A percentile compares a stretch with the other conserved stretches of the same genome.
phyloP scores from a whole-genome alignment of 495 filamentous ascomycete genomes.

The Hypoxylon crocopeplum region DNA sequence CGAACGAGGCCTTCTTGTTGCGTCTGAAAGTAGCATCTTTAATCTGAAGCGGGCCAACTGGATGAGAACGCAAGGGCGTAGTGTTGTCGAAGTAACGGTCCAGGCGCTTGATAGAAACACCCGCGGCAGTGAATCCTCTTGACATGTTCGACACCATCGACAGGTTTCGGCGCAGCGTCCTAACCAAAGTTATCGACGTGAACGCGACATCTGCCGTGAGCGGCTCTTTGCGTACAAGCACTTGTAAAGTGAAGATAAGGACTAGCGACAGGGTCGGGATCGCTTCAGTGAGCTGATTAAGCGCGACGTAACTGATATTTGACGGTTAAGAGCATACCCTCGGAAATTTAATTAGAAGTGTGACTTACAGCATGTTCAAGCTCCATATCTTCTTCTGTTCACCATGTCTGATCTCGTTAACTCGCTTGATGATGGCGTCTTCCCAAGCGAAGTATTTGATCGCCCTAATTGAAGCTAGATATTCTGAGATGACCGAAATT shows the following conservation, averaged over 20 bases:
- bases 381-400: constrained; percentile 58
- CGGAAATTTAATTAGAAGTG: neutral
- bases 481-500: constrained; percentile 57
- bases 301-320: constrained; percentile 28
- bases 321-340: neutral
- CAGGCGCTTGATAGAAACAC: constrained; percentile 54
- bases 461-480: constrained; percentile 54
- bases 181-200: constrained; percentile 54
- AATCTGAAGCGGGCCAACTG: constrained; percentile 49
- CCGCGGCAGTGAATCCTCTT: constrained; percentile 47
- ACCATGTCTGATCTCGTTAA: constrained; percentile 49
- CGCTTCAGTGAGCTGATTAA: constrained; percentile 45
- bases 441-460: constrained; percentile 64
- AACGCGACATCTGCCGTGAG: constrained; percentile 57
- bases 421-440: constrained; percentile 48
- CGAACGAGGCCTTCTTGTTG: constrained; percentile 52
- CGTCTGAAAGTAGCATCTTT: constrained; percentile 54
- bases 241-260: constrained; percentile 52
- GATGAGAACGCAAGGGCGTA: constrained; percentile 47
- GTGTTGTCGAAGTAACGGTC: constrained; percentile 55
- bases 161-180: constrained; percentile 51
- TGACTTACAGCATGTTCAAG: constrained; percentile 48
- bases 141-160: constrained; percentile 49
- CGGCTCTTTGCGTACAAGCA: constrained; percentile 48
- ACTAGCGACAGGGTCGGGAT: constrained; percentile 53